Percentiles rank a stretch among this genome's conserved stretches.
These are phyloP conservation scores for Coemansia sp. DNA, from an alignment of 371 early-diverging fungal species.

Conservation along the genomic window DNA sequence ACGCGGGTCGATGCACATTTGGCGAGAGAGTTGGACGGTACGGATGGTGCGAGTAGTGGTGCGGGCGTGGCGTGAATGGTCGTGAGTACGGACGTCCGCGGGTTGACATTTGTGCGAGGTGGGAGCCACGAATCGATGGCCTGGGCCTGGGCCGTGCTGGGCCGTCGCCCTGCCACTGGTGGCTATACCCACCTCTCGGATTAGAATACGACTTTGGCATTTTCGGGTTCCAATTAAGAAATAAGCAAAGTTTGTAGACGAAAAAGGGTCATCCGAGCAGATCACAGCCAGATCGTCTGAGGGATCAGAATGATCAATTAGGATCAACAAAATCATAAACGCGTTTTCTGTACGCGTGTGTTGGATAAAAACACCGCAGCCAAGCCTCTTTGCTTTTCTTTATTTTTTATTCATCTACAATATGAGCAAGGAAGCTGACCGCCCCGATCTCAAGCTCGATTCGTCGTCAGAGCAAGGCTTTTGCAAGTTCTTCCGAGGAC, in stretches of 20 bases:
- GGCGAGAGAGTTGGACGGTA: not conserved
- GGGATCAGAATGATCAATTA: not conserved
- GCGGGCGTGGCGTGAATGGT: not conserved
- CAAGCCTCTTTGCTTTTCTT: not conserved
- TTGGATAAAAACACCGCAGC: not conserved
- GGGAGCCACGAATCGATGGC: not conserved
- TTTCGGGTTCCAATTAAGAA: not conserved
- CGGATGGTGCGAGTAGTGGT: not conserved
- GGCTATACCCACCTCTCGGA: not conserved
- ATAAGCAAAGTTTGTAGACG: not conserved
- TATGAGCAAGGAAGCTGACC: constrained; percentile 31
- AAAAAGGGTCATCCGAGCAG: not conserved
- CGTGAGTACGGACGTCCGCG: not conserved
- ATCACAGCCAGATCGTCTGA: not conserved
- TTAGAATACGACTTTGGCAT: not conserved
- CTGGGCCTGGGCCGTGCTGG: not conserved
- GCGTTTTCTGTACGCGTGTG: not conserved
- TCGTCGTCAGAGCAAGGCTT: constrained; percentile 37
- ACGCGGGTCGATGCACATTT: no score
- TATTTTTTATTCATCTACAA: not conserved
- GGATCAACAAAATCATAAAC: not conserved
- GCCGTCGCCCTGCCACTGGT: not conserved
- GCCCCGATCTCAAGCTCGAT: constrained; percentile 37
- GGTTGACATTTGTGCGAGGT: not conserved
- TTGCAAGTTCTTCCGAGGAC: constrained; percentile 27